Percentiles rank a stretch among this genome's conserved stretches.
These are phyloP conservation scores for Aspergillus sojae DNA, from an alignment of 2,329 filamentous ascomycete genomes.

Conservation along the genomic window DNA sequence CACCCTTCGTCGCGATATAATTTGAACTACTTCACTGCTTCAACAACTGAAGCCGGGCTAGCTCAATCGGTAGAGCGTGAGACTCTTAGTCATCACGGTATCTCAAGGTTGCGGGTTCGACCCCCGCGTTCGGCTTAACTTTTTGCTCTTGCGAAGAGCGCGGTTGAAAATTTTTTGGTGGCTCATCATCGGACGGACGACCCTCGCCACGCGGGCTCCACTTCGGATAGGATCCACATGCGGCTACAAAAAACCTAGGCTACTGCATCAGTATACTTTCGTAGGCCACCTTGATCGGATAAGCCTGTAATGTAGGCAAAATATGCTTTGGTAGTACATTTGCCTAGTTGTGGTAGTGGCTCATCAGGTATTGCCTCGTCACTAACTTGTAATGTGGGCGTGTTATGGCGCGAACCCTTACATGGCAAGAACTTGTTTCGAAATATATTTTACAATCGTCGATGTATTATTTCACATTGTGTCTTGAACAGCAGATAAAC, in stretches of 20 bases:
- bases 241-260: not conserved
- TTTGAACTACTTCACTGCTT: not conserved
- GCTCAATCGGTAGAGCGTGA: constrained; percentile 55
- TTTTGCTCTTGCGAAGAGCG: constrained; percentile 14
- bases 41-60: constrained; percentile 41
- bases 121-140: constrained; percentile 44
- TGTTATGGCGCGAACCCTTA: not conserved
- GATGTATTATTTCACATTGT: not conserved
- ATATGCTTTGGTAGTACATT: not conserved
- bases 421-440: not conserved
- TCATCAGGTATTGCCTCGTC: not conserved
- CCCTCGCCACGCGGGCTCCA: not conserved
- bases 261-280: not conserved
- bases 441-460: not conserved
- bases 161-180: constrained; percentile 1
- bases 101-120: constrained; percentile 47
- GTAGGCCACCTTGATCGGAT: not conserved
- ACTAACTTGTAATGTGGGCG: not conserved
- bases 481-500: not conserved
- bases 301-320: not conserved
- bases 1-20: not conserved
- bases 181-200: not conserved
- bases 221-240: not conserved
- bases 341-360: not conserved
- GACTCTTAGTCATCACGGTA: constrained; percentile 43